Evolutionary conservation across 208 protist genomes (phyloP), one percentile per base, ranked within the genome.

Genomic region (Endotrypanum monterogeii): DNA sequence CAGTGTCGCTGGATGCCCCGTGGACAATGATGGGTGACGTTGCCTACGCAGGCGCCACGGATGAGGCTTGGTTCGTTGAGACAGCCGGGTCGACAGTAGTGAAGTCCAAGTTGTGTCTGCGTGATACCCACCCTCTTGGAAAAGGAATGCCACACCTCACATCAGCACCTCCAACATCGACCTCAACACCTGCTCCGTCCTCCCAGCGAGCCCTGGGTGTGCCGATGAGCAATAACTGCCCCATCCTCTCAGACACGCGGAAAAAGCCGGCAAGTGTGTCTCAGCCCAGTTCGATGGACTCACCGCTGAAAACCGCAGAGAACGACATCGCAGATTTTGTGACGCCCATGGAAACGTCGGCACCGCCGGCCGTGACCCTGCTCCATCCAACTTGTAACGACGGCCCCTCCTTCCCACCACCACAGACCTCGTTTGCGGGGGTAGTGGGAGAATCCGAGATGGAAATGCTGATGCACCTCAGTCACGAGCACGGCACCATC

Each of bases 41-140:
- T 16, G 89, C 62, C 20, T 92, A 91, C 81, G 79, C 86, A 60
- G 76, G 83, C 32, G 82, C 86, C 35, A 65, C 68, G 8, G 87
- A 93, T 54, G 89, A 96, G 71, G 84, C 80, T 14, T 88, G 82
- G 83, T 92, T 91, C 72, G 87, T 93, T 16, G 87, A 95, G 71
- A 85, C 83, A 35, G 78, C 71, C 39, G 83, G 90, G 23, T 56
- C 80, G 12, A 80, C 82, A 25, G 85, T 85, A 20, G 65, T 71
- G 48, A 89, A 81, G 68, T 88, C 82, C 25, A 83, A 83, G 67
- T 57, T 89, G 32, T 74, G 75, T 50, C 62, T 89, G 70, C 52
- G 55, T 56, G 63, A 73, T 28, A 62, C 50, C 5, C 67, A 71
- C 6, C 18, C 41, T 51, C 41, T 3, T 16, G 35, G 12, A 28